These are phyloP conservation scores for Coprinopsis strossmayeri DNA, from an alignment of 768 basidiomycete species.

Conservation along the genomic window DNA sequence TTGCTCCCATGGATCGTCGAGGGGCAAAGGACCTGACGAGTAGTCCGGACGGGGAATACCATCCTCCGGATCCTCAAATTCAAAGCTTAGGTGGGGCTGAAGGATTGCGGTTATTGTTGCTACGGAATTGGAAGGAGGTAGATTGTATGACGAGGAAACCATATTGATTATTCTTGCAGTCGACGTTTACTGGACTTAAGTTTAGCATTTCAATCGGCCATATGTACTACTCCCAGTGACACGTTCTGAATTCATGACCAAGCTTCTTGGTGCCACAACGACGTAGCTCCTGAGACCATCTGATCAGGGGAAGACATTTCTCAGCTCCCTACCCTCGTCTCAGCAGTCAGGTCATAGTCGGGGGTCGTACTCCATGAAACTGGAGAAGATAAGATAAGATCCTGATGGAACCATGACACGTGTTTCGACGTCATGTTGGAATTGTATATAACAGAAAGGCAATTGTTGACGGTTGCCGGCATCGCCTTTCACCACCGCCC, in stretches of 20 bases:
- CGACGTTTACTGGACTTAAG: too few relatives aligned
- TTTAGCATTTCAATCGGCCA: too few relatives aligned
- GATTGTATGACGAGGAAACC: conserved; percentile 1
- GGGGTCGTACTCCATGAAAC: too few relatives aligned
- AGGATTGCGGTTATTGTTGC: neutral
- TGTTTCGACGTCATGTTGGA: neutral
- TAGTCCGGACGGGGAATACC: neutral
- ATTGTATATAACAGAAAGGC: neutral
- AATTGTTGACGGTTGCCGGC: too few relatives aligned
- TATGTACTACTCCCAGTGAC: too few relatives aligned
- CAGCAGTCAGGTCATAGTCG: too few relatives aligned
- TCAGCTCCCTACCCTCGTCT: too few relatives aligned
- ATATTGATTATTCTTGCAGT: too few relatives aligned
- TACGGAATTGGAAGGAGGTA: conserved; percentile 3
- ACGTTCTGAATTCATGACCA: too few relatives aligned
- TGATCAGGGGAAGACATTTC: too few relatives aligned
- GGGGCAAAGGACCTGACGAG: conserved; percentile 40
- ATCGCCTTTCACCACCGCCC: neutral
- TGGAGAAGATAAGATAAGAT: conserved; percentile 5
- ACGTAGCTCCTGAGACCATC: too few relatives aligned
- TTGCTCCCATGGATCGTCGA: conserved; percentile 53
- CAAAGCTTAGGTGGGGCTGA: neutral
- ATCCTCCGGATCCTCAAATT: neutral
- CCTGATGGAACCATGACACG: neutral
- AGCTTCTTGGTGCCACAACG: too few relatives aligned